Percentiles rank a stretch among this genome's conserved stretches.
Evolutionary conservation across 805 yeast genomes (phyloP).

Genomic region (Candida germanica): DNA sequence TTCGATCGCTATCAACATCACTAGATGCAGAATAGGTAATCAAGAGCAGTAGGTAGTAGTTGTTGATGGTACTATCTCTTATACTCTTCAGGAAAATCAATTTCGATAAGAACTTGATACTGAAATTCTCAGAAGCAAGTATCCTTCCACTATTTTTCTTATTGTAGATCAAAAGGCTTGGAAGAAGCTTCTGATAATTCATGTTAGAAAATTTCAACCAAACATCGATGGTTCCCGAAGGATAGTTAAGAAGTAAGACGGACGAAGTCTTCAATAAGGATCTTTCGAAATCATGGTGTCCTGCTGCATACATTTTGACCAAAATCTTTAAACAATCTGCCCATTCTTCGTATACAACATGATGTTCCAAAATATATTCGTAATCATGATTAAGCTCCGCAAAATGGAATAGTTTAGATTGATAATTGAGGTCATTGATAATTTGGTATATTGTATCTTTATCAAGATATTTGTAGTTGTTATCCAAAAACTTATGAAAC

Average conservation of each 20-base stretch:
- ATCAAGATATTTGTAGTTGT: constrained; percentile 53
- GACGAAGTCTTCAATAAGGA: constrained; percentile 67
- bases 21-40: constrained; percentile 34
- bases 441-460: constrained; percentile 68
- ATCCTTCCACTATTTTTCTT: constrained; percentile 36
- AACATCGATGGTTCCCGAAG: constrained; percentile 66
- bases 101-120: constrained; percentile 59
- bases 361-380: constrained; percentile 63
- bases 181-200: constrained; percentile 64
- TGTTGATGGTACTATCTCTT: constrained; percentile 52
- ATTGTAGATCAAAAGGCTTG: constrained; percentile 71
- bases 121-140: constrained; percentile 53
- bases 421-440: constrained; percentile 62
- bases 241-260: constrained; percentile 62
- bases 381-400: constrained; percentile 69
- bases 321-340: constrained; percentile 60
- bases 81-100: constrained; percentile 41
- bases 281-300: constrained; percentile 14
- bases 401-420: constrained; percentile 59
- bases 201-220: constrained; percentile 65
- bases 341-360: constrained; percentile 74
- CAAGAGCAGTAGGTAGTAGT: constrained; percentile 66
- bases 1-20: constrained; percentile 1
- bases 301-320: constrained; percentile 41
- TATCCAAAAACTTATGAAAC: constrained; percentile 49